Evolutionary conservation across 1,284 basidiomycete genomes (phyloP), one percentile per base, ranked within the genome.

Genomic region (Apiotrichum veenhuisii): DNA sequence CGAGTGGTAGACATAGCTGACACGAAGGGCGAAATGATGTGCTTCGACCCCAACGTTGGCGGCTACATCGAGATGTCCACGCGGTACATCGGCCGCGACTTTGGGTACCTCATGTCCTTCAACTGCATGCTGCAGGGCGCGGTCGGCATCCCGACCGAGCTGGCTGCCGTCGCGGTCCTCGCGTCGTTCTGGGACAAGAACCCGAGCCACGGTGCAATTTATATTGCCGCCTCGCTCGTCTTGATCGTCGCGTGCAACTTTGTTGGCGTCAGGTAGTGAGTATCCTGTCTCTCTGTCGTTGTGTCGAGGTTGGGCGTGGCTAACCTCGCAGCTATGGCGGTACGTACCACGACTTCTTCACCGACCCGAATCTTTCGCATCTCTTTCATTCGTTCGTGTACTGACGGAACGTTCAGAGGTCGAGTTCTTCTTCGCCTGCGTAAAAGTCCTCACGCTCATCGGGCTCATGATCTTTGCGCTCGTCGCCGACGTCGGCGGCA

Each of bases 111-210:
- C 17, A 18, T 14, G 40, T 15, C 18, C 46, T 40, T 64, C 53
- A 54, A 44, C 22, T 52, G 50, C 43, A 54, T 46, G 14, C 53
- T 66, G 57, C 61, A 59, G 40, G 59, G 60, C 40, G 54, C 58
- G 23, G 48, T 66, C n/a, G 54, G 57, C 25, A 52, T 52, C 8
- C 59, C 63, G 9, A 83, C 85, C 30, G 90, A 93, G 74, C 80
- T 92, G 54, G 85, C 85, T 2, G 88, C 89, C 1, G 85, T 87
- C 7, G 81, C 83, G 27, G 83, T 91, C 52, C 75, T 93, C 43
- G 78, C 91, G 57, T 82, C 83, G 1, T 91, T 86, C 77, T 92
- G 90, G 89, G 87, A 89, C 70, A 50, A 65, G 12, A 76, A 55
- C 49, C 26, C 26, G 11, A 53, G 45, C 22, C 62, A 64, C 47